Evolutionary conservation across 768 basidiomycete genomes (phyloP), one percentile per base, ranked within the genome.

Genomic region (Psilocybe subaeruginosa): DNA sequence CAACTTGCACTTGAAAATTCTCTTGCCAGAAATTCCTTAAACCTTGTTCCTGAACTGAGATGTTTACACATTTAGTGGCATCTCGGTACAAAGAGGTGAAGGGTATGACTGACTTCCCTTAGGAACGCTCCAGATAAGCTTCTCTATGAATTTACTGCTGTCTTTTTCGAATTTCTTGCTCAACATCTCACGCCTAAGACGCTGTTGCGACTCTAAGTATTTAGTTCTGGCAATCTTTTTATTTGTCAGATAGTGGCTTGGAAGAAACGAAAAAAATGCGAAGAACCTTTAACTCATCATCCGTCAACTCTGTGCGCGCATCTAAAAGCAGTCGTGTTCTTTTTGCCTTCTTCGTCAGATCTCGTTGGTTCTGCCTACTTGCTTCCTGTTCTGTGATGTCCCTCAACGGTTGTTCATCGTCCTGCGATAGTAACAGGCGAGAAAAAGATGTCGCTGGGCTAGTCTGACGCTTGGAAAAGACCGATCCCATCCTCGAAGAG

Each of bases 221-320:
- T 87, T 79, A 37, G 83, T 77, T 30, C 92, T 82, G 27, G 89
- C 85, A 60, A 78, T 73, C 89, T 91, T 16, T 50, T 7, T 27
- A 9, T 16, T 27, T 45, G 27, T 37, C 8, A 49, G 16, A 49
- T 53, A 61, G 11, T 37, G 54, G 33, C 43, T 31, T 17, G 17
- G 31, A 29, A 19, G 52, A 49, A 49, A 23, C 23, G 30, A 47
- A 49, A 37, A 46, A 46, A 43, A 23, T 39, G 3, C 41, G 54
- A 29, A 29, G 62, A 59, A 86, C 93, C 78, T 88, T 90, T 47
- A 95, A 77, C 73, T 95, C 91, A 3, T 91, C 88, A 60, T 93
- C 91, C 4, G 92, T 91, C 39, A 95, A 75, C 69, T 95, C 93
- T 4, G 87, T 95, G 61, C 91, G 81, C 4, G 81, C 74, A 71